Conservation (phyloP, 1,284 basidiomycete species). For the Rhodotorula glutinis region DNA sequence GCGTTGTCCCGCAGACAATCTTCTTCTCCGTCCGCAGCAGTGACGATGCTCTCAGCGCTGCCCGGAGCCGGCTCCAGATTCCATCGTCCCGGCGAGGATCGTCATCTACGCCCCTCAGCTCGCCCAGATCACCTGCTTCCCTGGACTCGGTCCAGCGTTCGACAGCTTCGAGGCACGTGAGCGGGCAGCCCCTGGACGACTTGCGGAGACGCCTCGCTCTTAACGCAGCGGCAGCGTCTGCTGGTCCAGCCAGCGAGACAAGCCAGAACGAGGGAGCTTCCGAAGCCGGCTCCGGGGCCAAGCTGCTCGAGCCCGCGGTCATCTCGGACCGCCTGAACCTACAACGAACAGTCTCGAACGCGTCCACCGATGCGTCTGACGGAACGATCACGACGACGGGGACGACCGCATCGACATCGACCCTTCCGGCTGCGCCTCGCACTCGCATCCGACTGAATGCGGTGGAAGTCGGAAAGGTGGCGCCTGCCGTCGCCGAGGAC, state of each 20-base stretch:
- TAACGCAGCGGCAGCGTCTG: neutral
- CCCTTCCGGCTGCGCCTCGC: neutral
- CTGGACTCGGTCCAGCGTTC: neutral
- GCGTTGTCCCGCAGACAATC: constrained; percentile 90
- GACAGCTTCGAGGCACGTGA: neutral
- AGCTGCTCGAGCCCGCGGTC: neutral
- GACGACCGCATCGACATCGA: neutral
- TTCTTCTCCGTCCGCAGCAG: constrained; percentile 63
- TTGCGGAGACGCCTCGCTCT: neutral
- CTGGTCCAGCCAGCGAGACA: neutral
- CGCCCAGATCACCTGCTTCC: constrained; percentile 9
- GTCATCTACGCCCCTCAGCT: constrained; percentile 3
- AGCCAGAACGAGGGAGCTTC: neutral
- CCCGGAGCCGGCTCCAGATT: neutral
- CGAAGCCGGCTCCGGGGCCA: neutral
- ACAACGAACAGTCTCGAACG: constrained; percentile 28
- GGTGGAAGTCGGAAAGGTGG: constrained; percentile 39
- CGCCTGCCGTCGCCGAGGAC: constrained; percentile 40
- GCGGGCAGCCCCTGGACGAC: constrained; percentile 5
- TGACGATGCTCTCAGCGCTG: constrained; percentile 17
- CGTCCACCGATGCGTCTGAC: constrained; percentile 29
- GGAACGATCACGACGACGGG: constrained; percentile 9
- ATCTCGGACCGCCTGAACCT: constrained; percentile 22
- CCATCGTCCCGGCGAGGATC: constrained; percentile 7
- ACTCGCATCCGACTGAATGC: constrained; percentile 39